Evolutionary conservation across 2,329 filamentous ascomycete genomes (phyloP).

Genomic region (Neospermospora avenae): DNA sequence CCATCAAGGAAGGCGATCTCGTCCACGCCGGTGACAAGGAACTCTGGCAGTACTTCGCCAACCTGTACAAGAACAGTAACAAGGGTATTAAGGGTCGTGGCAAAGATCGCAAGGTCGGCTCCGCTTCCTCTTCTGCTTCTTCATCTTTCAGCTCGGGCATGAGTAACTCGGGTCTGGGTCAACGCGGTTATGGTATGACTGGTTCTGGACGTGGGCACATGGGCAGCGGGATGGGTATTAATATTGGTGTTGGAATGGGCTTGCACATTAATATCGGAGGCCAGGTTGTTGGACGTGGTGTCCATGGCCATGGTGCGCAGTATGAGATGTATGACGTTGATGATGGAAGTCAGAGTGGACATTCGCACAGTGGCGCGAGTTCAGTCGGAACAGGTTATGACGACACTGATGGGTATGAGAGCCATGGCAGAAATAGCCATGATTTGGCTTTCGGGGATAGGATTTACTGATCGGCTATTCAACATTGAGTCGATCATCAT

Average conservation of each 20-base stretch:
- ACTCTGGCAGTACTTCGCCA: constrained; percentile 79
- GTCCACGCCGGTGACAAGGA: constrained; percentile 69
- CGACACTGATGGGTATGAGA: constrained; percentile 36
- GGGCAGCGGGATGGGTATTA: neutral
- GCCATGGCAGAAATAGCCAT: constrained; percentile 12
- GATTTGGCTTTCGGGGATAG: constrained; percentile 44
- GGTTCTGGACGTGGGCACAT: constrained; percentile 23
- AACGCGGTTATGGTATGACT: constrained; percentile 16
- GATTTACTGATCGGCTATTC: constrained; percentile 38
- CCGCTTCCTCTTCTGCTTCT: constrained; percentile 10
- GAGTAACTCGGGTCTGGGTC: constrained; percentile 9
- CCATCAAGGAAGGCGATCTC: constrained; percentile 55
- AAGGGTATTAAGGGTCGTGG: constrained; percentile 97
- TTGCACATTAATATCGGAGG: no score
- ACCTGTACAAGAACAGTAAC: constrained; percentile 96
- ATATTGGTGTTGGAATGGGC: no score
- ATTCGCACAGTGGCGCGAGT: constrained; percentile 31
- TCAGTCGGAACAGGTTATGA: constrained; percentile 43
- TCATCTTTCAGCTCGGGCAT: constrained; percentile 11
- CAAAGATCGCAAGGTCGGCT: constrained; percentile 68
- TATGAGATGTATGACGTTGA: constrained; percentile 49
- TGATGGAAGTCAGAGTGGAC: constrained; percentile 38
- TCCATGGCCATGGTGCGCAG: constrained; percentile 16
- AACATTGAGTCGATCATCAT: neutral
- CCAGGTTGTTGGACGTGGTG: constrained; percentile 4